Evolutionary conservation across 495 filamentous ascomycete species (phyloP), one percentile per base, ranked within the genome.

Genomic region (Podospora pseudocomata): DNA sequence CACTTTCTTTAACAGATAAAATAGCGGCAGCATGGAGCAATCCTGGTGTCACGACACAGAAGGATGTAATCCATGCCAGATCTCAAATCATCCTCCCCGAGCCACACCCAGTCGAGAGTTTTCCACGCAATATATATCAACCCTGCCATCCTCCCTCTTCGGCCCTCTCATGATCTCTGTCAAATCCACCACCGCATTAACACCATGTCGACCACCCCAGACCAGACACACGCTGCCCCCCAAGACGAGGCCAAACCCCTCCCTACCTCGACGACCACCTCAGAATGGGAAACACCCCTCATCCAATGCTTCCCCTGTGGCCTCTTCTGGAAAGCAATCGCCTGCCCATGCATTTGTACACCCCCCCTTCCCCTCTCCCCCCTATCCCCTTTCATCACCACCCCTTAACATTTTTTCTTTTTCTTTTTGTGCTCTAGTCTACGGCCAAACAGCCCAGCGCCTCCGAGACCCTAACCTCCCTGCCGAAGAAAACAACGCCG

Each of bases 391-490:
- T 19, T 0, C 16, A 61, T 60, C 9, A 18, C 27, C 32, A 9
- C 19, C 23, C 23, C 23, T 1, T 39, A 53, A 23, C 18, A 54
- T 23, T 30, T 44, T 23, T 23, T 23, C 23, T 23, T 23, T 23
- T 23, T 23, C 23, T 23, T 23, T 23, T 23, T 23, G 23, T 23
- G 23, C 23, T 23, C 23, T 23, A 73, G 72, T 83, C 32, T 81
- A 81, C 71, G 86, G 85, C 59, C 76, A 80, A 62, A 81, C 80
- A 18, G 66, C 74, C 54, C 75, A 80, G 56, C 81, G 86, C 23
- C 63, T 83, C 13, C 71, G 79, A 30, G 80, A 86, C 61, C 81
- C 82, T 5, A 72, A 73, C 13, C 68, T 86, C 63, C 69, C 78
- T n/a, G 75, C 75, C 19, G 78, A 82, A 60, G 72, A 74, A 23